Evolutionary conservation across 2,329 filamentous ascomycete species (phyloP), one percentile per base, ranked within the genome.

Genomic region (Aspergillus quadricinctus): DNA sequence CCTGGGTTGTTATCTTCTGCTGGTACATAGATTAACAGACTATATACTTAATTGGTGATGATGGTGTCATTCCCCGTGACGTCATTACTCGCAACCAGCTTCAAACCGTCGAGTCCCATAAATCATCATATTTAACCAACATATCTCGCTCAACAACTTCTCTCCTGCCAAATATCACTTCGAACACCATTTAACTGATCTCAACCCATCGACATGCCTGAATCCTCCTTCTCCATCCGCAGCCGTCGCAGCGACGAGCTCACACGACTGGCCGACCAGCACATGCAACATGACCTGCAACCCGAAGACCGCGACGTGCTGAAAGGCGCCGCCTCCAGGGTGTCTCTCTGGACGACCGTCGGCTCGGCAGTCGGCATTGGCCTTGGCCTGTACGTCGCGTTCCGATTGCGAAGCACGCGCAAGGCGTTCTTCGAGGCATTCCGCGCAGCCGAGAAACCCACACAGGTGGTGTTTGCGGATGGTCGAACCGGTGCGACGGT

Each of bases 351-450:
- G 64, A 79, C 85, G 1, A 76, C 78, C 3, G 63, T 88, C 56
- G 87, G 86, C 35, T 85, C 85, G 1, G 66, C 83, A 5, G 59
- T 85, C 2, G 86, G 87, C 3, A 68, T 89, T 2, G 81, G 81
- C 0, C 74, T 89, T 0, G 85, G 85, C 3, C 60, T 84, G 23
- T 81, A 80, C 54, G 72, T 84, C 17, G 85, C 85, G 3, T 80
- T 80, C 61, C 77, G 84, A 9, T 68, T 88, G 10, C 78, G 86
- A 41, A 72, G 72, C 41, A 78, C 81, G 57, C 80, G 86, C 48
- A 71, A 76, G 31, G 75, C 79, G n/a, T 80, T 87, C 69, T 88
- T 87, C 75, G 78, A 80, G 46, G 81, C 83, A 6, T 84, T 89
- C 72, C 78, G 80, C 21, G 79, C 84, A 0, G 73, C 79, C 52